These are phyloP conservation scores for Hypoxylon crocopeplum DNA, from an alignment of 495 filamentous ascomycete species.

Conservation along the genomic window DNA sequence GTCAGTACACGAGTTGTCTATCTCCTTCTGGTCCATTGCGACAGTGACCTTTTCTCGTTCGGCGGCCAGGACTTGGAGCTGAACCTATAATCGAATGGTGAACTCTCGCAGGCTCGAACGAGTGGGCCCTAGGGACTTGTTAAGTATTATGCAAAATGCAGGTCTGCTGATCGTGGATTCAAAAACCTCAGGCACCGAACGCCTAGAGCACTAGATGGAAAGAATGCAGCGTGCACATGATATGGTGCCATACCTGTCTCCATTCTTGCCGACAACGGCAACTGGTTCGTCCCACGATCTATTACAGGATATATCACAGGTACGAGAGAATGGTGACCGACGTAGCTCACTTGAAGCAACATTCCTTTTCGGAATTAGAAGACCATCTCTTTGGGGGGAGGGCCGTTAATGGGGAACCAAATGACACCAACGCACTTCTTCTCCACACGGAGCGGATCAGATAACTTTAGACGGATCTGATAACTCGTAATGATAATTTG, in stretches of 20 bases:
- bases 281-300: constrained; percentile 13
- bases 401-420: constrained; percentile 15
- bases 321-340: constrained; percentile 20
- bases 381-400: constrained; percentile 3
- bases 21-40: constrained; percentile 18
- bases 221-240: constrained; percentile 22
- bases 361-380: constrained; percentile 35
- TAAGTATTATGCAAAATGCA: constrained; percentile 19
- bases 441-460: constrained; percentile 38
- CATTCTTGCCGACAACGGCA: constrained; percentile 40
- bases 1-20: constrained; percentile 22
- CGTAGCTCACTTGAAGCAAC: constrained; percentile 26
- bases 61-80: constrained; percentile 6
- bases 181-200: constrained; percentile 12
- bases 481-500: constrained; percentile 32
- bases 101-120: constrained; percentile 7
- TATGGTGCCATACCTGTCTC: constrained; percentile 32
- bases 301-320: neutral
- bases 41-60: neutral
- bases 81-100: constrained; percentile 4
- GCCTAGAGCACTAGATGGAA: constrained; percentile 20
- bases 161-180: constrained; percentile 18
- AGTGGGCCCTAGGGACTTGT: constrained; percentile 10
- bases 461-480: constrained; percentile 46
- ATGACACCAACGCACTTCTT: constrained; percentile 17